Evolutionary conservation across 805 yeast genomes (phyloP), one percentile per base, ranked within the genome.

Genomic region (Wickerhamiella occidentalis): DNA sequence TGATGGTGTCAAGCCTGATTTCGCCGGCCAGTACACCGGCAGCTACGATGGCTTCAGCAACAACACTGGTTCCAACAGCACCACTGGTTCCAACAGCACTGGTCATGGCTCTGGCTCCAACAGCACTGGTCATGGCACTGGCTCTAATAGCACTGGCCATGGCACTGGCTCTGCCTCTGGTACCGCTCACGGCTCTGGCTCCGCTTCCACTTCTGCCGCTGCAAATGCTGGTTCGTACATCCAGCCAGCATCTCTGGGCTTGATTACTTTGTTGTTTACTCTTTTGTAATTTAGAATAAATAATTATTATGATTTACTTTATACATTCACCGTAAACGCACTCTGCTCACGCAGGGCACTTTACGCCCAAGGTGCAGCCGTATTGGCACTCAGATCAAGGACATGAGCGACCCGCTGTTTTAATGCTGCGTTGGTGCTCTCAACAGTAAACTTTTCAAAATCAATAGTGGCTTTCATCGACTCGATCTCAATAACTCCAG

Each of bases 341-440:
- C n/a, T n/a, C n/a, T n/a, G n/a, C n/a, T n/a, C n/a, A n/a, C n/a
- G n/a, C n/a, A n/a, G n/a, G n/a, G n/a, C n/a, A n/a, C n/a, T n/a
- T n/a, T n/a, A 51, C 3, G 54, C 59, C 23, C 90, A 68, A 2
- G 97, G 95, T 9, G 96, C 87, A 1, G 85, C 92, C 42, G 92
- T 69, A 38, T 76, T 83, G 48, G 82, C 73, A 13, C 94, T 94
- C 54, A 94, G 75, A 40, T 75, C 77, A 52, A 92, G 67, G 18
- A 90, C 80, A 55, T 83, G 88, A 54, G 80, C 85, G 1, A 92
- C 79, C 60, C 98, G 76, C 51, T 85, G 90, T 55, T 78, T 78
- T 50, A 92, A 67, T 1, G 87, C 88, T 49, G 77, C 79, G 0
- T 88, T 80, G 1, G 77, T 66, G 60, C 96, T 85, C 25, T 71